Evolutionary conservation across 129 eudicot species (phyloP).

Genomic region (Artemisia tridentata): DNA sequence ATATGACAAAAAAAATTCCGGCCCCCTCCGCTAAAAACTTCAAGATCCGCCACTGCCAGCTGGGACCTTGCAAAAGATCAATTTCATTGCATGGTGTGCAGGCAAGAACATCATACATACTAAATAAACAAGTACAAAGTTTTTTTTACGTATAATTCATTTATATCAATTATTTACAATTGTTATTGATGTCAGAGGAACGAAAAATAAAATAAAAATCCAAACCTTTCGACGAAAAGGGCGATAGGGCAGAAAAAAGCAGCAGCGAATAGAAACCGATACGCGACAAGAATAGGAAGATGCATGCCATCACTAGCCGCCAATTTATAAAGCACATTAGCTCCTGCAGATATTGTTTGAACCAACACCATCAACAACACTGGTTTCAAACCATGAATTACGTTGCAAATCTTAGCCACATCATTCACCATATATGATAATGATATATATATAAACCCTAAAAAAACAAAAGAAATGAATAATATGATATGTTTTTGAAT

Average conservation of each 20-base stretch:
- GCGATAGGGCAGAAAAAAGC: constrained; percentile 53
- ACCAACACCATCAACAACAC: constrained; percentile 44
- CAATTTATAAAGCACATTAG: constrained; percentile 47
- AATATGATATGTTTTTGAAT: background rate
- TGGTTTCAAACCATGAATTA: constrained; percentile 51
- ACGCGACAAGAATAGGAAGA: constrained; percentile 44
- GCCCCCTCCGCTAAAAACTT: no score
- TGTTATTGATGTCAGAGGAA: no score
- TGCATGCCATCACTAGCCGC: constrained; percentile 51
- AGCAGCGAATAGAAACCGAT: constrained; percentile 52
- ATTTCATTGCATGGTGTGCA: background rate
- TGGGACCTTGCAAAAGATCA: no score
- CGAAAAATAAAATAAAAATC: background rate
- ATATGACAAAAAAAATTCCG: no score
- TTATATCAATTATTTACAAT: no score
- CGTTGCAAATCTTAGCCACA: constrained; percentile 24
- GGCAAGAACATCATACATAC: background rate
- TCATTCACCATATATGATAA: constrained; percentile 21
- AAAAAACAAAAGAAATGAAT: constrained; percentile 5
- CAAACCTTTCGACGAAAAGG: constrained; percentile 46
- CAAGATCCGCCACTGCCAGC: no score
- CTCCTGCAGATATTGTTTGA: constrained; percentile 36
- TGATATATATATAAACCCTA: constrained; percentile 20
- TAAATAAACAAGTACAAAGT: no score
- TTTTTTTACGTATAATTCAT: no score